Evolutionary conservation across 257 asterid species (phyloP).

Genomic region (Fraxinus cuspidata): DNA sequence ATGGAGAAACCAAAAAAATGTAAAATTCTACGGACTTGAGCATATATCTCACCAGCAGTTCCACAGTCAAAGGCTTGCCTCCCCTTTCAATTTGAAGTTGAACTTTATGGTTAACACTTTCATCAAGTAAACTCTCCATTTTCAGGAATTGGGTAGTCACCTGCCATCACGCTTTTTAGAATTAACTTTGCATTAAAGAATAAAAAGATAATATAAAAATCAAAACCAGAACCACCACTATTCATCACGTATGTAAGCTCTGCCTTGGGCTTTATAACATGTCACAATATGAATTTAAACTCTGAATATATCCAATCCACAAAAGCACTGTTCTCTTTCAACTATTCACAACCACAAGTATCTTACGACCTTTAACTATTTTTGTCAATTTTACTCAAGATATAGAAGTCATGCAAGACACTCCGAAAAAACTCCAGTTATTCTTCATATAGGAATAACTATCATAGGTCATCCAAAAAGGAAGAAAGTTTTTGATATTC

Average conservation of each 20-base stretch:
- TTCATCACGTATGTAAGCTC: neutral
- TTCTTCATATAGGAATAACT: neutral
- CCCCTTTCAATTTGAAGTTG: slow-evolving; percentile 98
- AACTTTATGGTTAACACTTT: slow-evolving; percentile 65
- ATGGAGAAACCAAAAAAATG: neutral
- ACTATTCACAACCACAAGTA: neutral
- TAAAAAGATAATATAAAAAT: slow-evolving; percentile 6
- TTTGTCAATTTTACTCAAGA: neutral
- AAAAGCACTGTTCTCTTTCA: neutral
- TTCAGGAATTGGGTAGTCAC: slow-evolving; percentile 88
- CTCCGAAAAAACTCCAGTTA: neutral
- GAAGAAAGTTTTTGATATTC: neutral
- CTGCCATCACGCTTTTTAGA: slow-evolving; percentile 46
- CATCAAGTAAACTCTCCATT: slow-evolving; percentile 92
- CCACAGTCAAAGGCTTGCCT: slow-evolving; percentile 76
- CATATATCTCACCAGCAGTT: slow-evolving; percentile 58
- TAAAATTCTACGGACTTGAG: slow-evolving; percentile 1
- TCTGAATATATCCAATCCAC: neutral
- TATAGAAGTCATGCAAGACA: neutral
- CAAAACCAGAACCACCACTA: neutral
- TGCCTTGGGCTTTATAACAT: neutral
- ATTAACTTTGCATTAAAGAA: slow-evolving; percentile 23
- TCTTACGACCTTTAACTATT: neutral
- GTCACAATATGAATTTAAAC: neutral
- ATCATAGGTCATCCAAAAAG: neutral